Evolutionary conservation across 805 yeast species (phyloP).

Genomic region (Blastobotrys muscicola): DNA sequence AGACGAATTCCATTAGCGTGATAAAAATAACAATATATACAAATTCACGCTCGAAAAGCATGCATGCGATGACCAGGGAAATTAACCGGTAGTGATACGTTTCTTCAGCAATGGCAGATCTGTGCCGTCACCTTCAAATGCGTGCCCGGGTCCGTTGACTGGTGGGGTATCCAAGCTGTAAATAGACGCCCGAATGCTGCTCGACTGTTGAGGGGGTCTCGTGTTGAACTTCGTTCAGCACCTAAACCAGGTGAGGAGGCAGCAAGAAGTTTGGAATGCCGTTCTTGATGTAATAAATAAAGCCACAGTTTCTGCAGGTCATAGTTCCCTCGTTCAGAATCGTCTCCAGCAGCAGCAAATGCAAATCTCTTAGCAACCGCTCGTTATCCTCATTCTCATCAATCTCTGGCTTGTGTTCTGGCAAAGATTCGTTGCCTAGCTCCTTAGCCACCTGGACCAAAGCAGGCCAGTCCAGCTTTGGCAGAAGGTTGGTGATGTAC

Average conservation of each 20-base stretch:
- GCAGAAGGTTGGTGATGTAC: slow-evolving; percentile 65
- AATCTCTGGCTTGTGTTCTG: slow-evolving; percentile 28
- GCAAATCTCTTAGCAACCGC: slow-evolving; percentile 62
- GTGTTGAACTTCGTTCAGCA: no score
- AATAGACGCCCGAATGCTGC: no score
- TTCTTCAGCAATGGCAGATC: no score
- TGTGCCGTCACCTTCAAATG: no score
- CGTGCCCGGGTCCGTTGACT: no score
- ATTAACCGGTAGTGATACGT: no score
- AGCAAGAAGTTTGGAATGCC: slow-evolving; percentile 87
- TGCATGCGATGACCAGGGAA: no score
- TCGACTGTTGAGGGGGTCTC: no score
- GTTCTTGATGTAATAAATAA: slow-evolving; percentile 81
- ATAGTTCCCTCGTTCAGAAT: slow-evolving; percentile 81
- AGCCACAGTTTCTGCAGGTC: slow-evolving; percentile 80
- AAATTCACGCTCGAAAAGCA: no score
- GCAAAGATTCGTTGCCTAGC: slow-evolving; percentile 24
- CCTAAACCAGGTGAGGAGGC: slow-evolving; percentile 82
- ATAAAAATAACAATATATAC: no score
- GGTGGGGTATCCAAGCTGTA: no score
- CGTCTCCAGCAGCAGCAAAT: slow-evolving; percentile 71
- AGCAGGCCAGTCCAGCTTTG: slow-evolving; percentile 85
- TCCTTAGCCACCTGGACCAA: slow-evolving; percentile 68
- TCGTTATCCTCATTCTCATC: slow-evolving; percentile 1
- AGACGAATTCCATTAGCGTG: no score